A percentile compares a stretch with the other conserved stretches of the same genome.
Conservation (phyloP, 768 basidiomycete genomes). For the Lenzites betulinus region DNA sequence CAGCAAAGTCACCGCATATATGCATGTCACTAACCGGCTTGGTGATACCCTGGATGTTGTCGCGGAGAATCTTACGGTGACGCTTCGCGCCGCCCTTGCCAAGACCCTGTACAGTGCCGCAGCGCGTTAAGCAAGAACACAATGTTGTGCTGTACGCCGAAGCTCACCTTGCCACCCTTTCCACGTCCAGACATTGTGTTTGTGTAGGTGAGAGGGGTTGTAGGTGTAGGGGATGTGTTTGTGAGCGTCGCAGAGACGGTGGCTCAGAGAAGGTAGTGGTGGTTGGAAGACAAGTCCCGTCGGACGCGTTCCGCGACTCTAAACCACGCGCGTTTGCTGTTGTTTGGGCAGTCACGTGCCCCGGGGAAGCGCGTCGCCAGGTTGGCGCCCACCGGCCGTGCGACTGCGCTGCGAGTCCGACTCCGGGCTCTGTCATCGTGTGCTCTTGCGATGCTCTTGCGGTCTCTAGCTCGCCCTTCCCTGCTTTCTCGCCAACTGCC, state of each 20-base stretch:
- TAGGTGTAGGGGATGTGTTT: slow-evolving; percentile 16
- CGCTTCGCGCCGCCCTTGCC: slow-evolving; percentile 81
- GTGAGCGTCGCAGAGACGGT: slow-evolving; percentile 13
- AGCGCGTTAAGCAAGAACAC: not conserved
- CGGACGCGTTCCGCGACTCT: slow-evolving; percentile 23
- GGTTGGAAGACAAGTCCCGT: slow-evolving; percentile 23
- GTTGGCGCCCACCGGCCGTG: slow-evolving; percentile 9
- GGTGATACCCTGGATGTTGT: slow-evolving; percentile 81
- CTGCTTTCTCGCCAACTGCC: slow-evolving; percentile 18
- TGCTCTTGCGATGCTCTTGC: slow-evolving; percentile 18
- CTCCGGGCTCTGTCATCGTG: not conserved
- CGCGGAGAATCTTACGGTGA: slow-evolving; percentile 78
- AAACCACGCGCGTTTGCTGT: slow-evolving; percentile 19
- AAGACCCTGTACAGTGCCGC: slow-evolving; percentile 52
- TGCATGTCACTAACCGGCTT: slow-evolving; percentile 46
- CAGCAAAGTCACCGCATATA: not conserved
- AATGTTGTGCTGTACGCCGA: not conserved
- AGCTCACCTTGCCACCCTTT: slow-evolving; percentile 70
- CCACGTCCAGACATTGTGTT: slow-evolving; percentile 73
- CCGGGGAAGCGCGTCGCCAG: slow-evolving; percentile 10
- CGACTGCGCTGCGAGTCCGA: not conserved
- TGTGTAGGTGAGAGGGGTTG: slow-evolving; percentile 10
- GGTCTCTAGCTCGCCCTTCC: slow-evolving; percentile 16
- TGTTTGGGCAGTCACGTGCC: slow-evolving; percentile 24
- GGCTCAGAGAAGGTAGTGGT: slow-evolving; percentile 17